phyloP scores from a whole-genome alignment of 2,329 filamentous ascomycete species.

The Cytospora leucostoma region DNA sequence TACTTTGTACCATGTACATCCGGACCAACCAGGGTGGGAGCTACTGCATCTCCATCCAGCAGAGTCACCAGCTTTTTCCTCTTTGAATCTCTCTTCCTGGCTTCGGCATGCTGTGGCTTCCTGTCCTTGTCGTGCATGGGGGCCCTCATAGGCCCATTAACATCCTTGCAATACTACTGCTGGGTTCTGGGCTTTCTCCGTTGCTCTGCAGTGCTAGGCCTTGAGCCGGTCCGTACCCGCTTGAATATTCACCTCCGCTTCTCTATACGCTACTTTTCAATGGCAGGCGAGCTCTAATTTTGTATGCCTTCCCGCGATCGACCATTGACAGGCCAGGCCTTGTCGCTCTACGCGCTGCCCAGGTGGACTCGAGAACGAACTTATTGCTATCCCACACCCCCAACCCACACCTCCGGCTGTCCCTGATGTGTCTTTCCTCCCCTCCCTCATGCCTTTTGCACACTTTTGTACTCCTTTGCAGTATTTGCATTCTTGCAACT shows the following conservation, averaged over 20 bases:
- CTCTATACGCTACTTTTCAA: constrained; percentile 43
- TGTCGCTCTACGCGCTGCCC: constrained; percentile 44
- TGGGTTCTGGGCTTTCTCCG: constrained; percentile 26
- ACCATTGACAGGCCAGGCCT: constrained; percentile 47
- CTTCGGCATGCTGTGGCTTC: constrained; percentile 36
- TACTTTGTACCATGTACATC: constrained; percentile 26
- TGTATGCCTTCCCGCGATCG: constrained; percentile 42
- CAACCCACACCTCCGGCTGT: constrained; percentile 29
- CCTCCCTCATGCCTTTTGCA: constrained; percentile 26
- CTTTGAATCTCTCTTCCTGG: constrained; percentile 35
- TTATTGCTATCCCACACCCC: constrained; percentile 43
- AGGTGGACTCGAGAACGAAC: constrained; percentile 39
- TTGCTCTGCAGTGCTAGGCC: constrained; percentile 40
- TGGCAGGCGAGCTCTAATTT: constrained; percentile 49
- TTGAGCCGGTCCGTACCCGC: constrained; percentile 48
- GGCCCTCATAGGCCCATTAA: constrained; percentile 36
- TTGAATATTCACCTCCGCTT: constrained; percentile 43
- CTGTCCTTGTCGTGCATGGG: constrained; percentile 9
- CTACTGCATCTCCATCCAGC: constrained; percentile 40
- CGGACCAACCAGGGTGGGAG: constrained; percentile 30
- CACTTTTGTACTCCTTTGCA: constrained; percentile 16
- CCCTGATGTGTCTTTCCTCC: constrained; percentile 27
- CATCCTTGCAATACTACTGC: constrained; percentile 33
- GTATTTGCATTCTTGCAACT: constrained; percentile 20
- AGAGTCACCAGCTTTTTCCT: constrained; percentile 38